Evolutionary conservation across 768 basidiomycete genomes (phyloP).

Genomic region (Boletellus sp.): DNA sequence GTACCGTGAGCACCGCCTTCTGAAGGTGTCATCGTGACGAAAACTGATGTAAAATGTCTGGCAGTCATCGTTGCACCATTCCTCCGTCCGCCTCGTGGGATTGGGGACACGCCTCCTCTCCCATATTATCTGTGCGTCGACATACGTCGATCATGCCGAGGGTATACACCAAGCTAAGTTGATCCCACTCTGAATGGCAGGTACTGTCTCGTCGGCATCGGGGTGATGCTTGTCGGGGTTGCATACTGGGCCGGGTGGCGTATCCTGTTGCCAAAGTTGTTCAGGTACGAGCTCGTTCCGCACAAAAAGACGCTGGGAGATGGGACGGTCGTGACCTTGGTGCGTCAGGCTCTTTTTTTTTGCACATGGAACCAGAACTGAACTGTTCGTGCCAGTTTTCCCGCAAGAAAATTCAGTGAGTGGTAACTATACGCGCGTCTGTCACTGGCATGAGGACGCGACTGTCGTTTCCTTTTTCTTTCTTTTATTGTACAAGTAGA

Average conservation of each 20-base stretch:
- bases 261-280: slow-evolving; percentile 43
- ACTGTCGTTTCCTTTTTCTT: too few species aligned
- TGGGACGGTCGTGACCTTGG: slow-evolving; percentile 52
- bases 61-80: slow-evolving; percentile 57
- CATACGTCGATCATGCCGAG: not conserved
- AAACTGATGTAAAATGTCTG: slow-evolving; percentile 12
- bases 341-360: slow-evolving; percentile 26
- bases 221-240: slow-evolving; percentile 42
- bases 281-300: slow-evolving; percentile 46
- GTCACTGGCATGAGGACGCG: too few species aligned
- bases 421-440: too few species aligned
- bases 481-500: too few species aligned
- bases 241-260: slow-evolving; percentile 57
- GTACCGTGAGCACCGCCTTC: slow-evolving; percentile 40
- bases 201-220: slow-evolving; percentile 54
- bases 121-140: slow-evolving; percentile 49
- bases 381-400: slow-evolving; percentile 9
- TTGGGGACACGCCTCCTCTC: slow-evolving; percentile 58
- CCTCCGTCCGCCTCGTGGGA: slow-evolving; percentile 47
- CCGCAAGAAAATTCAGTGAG: slow-evolving; percentile 6
- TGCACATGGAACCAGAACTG: too few species aligned
- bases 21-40: slow-evolving; percentile 6
- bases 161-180: slow-evolving; percentile 36
- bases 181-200: slow-evolving; percentile 20
- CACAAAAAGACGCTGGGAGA: slow-evolving; percentile 48